These are phyloP conservation scores for Melanopsichium pennsylvanicum DNA, from an alignment of 1,284 basidiomycete genomes.

Conservation along the genomic window DNA sequence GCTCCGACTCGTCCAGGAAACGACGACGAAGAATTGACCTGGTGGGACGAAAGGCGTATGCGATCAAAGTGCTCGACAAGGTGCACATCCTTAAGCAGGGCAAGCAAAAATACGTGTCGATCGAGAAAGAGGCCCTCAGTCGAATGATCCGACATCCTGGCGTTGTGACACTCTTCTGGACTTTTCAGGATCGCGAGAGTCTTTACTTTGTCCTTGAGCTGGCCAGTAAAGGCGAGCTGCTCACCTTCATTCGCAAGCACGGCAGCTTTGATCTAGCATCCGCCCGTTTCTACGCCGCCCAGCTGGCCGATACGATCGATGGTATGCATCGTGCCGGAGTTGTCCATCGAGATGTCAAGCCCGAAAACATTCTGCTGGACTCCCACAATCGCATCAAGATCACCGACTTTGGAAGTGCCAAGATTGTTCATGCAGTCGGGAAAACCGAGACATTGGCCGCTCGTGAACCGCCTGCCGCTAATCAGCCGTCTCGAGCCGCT, in stretches of 20 bases:
- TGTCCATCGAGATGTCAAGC: slow-evolving; percentile 61
- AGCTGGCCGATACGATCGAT: slow-evolving; percentile 59
- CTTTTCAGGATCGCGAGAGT: slow-evolving; percentile 63
- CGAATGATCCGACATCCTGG: slow-evolving; percentile 59
- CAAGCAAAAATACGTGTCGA: slow-evolving; percentile 64
- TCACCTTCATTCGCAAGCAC: slow-evolving; percentile 55
- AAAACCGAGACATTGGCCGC: slow-evolving; percentile 3
- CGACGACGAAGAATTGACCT: slow-evolving; percentile 24
- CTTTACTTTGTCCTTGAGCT: slow-evolving; percentile 65
- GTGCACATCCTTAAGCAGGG: slow-evolving; percentile 65
- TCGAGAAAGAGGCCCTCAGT: slow-evolving; percentile 64
- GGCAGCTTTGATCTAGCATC: slow-evolving; percentile 56
- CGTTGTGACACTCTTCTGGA: slow-evolving; percentile 62
- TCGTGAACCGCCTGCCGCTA: not conserved
- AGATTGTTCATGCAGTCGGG: slow-evolving; percentile 41
- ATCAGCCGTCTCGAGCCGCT: slow-evolving; percentile 67
- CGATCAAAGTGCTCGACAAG: slow-evolving; percentile 65
- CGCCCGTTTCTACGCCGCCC: slow-evolving; percentile 57
- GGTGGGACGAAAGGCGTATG: slow-evolving; percentile 52
- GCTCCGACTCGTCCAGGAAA: slow-evolving; percentile 22
- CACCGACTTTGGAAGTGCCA: slow-evolving; percentile 64
- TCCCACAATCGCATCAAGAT: slow-evolving; percentile 53
- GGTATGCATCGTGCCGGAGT: slow-evolving; percentile 59
- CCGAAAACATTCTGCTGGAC: slow-evolving; percentile 63
- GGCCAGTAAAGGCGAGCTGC: slow-evolving; percentile 62